Evolutionary conservation across 371 early-diverging fungal genomes (phyloP), one percentile per base, ranked within the genome.

Genomic region (Apophysomyces ossiformis): DNA sequence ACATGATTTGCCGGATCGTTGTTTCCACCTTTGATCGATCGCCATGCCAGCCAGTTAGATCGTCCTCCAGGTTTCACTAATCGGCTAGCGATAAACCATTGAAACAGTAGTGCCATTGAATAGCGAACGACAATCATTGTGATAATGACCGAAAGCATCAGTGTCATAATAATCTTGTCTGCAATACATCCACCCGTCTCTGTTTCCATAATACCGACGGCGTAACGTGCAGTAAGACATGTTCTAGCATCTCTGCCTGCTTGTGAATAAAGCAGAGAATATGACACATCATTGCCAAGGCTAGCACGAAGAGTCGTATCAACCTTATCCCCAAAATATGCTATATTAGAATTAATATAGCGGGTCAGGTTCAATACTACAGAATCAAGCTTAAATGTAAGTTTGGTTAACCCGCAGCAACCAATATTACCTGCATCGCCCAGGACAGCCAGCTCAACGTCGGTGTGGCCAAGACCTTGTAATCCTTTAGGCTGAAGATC

Each of bases 41-140:
- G 77, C 81, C 81, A 84, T 7, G 82, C 79, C 5, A 82, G 67
- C 75, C 79, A 82, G 38, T 77, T 77, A 32, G 82, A 82, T 37
- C 82, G 69, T 1, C 82, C 82, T n/a, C 82, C 82, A 0, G 82
- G 82, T 36, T 78, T 81, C 18, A 75, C 83, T 32, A 85, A 65
- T 57, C 75, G 64, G 50, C 77, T 67, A 1, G 77, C 60, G 47
- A 84, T 78, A 57, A 84, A 69, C 89, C 89, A 86, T 58, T 86
- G 86, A 73, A 90, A 91, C 8, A 84, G 58, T 0, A 85, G 68
- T 0, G 90, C 90, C 69, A 90, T 82, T 0, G 85, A 69, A 66
- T 89, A 90, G 5, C 83, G 82, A 8, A 82, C 69, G n/a, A 77
- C 69, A 58, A 85, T 76, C 45, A 85, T 69, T 9, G 71, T 72